Evolutionary conservation across 768 basidiomycete species (phyloP), one percentile per base, ranked within the genome.

Genomic region (Mycena albidolilacea): DNA sequence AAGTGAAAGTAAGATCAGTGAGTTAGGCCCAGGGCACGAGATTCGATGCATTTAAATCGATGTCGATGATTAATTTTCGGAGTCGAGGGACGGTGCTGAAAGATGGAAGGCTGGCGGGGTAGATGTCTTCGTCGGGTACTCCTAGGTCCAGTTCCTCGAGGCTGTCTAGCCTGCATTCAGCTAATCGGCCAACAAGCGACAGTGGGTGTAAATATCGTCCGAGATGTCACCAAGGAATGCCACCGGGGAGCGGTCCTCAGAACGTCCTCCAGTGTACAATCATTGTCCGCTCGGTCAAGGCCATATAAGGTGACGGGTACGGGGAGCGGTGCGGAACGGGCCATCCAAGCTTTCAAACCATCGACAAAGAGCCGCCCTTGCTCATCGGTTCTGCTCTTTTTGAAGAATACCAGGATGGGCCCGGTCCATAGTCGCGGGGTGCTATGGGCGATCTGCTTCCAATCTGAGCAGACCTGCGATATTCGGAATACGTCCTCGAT

Each of bases 401-500:
- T 6, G 1, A 39, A 19, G 38, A 10, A 6, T 10, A 59, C 8
- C 3, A 2, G 3, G 7, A 63, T 7, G 19, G 9, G 14, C 44
- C 44, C 44, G 8, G 61, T 41, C 50, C 64, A 65, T 14, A 65
- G 64, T 39, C 30, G 50, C 50, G 64, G 64, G 48, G 64, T 65
- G 19, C 19, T 15, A n/a, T 39, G 30, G 14, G 64, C 64, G 64
- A 62, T 41, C 39, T 44, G 61, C 8, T 23, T 62, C 61, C 61
- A 62, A 19, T 44, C 19, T 1, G 61, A 21, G 35, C 61, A 62
- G n/a, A 46, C 41, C 21, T 62, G 61, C 23, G 61, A 62, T 41
- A 62, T 62, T 21, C 61, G n/a, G 8, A 44, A 44, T 2, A 30
- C 61, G 5, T 12, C 35, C n/a, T 43, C 9, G 61, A 62, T 44